Percentiles rank a stretch among this genome's conserved stretches.
These are phyloP conservation scores for Bolboschoenus planiculmis DNA, from an alignment of 176 grass and related monocot species.

Conservation along the genomic window DNA sequence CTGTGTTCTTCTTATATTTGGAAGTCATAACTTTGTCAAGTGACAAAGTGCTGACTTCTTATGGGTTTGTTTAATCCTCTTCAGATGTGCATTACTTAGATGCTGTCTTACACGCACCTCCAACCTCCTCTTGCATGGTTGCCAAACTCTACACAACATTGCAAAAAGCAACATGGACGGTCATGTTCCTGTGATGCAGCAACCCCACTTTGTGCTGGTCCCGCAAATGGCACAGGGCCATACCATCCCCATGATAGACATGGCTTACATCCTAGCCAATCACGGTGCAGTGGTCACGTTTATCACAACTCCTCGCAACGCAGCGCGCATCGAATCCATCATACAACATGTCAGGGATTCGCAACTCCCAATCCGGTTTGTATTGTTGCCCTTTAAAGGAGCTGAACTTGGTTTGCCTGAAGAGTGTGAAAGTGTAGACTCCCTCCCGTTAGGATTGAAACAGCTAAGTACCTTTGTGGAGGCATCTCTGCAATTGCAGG, in stretches of 20 bases:
- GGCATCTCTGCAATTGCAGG: slow-evolving; percentile 20
- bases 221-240: slow-evolving; percentile 25
- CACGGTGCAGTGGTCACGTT: slow-evolving; percentile 18
- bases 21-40: background rate
- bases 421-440: slow-evolving; percentile 34
- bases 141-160: background rate
- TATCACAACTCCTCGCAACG: slow-evolving; percentile 34
- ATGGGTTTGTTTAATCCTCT: background rate
- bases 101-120: background rate
- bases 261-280: slow-evolving; percentile 15
- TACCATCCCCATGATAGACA: slow-evolving; percentile 30
- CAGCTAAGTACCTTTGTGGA: slow-evolving; percentile 2
- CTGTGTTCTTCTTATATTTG: background rate
- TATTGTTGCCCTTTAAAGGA: slow-evolving; percentile 26
- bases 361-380: slow-evolving; percentile 12
- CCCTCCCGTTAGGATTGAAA: background rate
- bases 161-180: slow-evolving; percentile 5
- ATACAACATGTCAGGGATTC: slow-evolving; percentile 7
- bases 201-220: slow-evolving; percentile 23
- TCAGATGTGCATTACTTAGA: background rate
- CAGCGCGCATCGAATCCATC: slow-evolving; percentile 14
- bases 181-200: background rate
- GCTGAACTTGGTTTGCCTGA: slow-evolving; percentile 37
- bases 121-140: background rate
- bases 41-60: background rate